Base-by-base conservation (phyloP, 2,329 filamentous ascomycete species). In the Hawksworthiomyces lignivorus region DNA sequence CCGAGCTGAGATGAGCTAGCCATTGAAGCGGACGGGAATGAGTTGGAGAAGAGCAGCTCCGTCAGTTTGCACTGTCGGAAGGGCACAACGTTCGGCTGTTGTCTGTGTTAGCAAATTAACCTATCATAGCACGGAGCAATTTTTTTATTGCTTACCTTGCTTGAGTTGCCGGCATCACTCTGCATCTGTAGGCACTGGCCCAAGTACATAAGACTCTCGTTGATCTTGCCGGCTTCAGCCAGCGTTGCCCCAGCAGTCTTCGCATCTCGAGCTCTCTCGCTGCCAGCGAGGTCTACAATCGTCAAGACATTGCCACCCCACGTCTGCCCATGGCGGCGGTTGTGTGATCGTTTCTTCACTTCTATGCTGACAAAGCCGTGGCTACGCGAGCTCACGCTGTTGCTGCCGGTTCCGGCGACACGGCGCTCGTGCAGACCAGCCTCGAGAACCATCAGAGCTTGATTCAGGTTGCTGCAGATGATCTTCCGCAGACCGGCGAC, bases 361-460 rank as follows among this genome's bases (percentile, higher is more conserved):
- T 98, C 92, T 17, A 97, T 76, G 54, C 85, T 90, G 63, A 98
- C 95, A 68, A 97, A 98, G 19, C 89, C 92, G 56, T 98, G 90
- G 51, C 88, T 95, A 48, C 92, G 75, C 21, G 88, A 95, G 45
- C 86, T 94, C 32, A 86, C 85, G 48, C 87, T 94, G 60, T 97
- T 98, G 62, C 87, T 92, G 26, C 86, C 87, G 0, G 92, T 98
- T 0, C 88, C 89, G 2, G 89, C 82, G 2, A 96, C 88, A 48
- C 85, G 79, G 34, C 90, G 75, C 65, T 97, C 88, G 46, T 86
- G 82, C 14, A 97, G 68, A 4, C 89, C 89, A 1, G 89, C 86
- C 60, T 97, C 90, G 3, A 98, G 73, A 15, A 97, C 84, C 64
- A 92, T 80, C 46, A 96, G 66, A 0, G 92, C 90, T 56, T 98